These are phyloP conservation scores for Sherardia arvensis DNA, from an alignment of 257 asterid species.

Conservation along the genomic window DNA sequence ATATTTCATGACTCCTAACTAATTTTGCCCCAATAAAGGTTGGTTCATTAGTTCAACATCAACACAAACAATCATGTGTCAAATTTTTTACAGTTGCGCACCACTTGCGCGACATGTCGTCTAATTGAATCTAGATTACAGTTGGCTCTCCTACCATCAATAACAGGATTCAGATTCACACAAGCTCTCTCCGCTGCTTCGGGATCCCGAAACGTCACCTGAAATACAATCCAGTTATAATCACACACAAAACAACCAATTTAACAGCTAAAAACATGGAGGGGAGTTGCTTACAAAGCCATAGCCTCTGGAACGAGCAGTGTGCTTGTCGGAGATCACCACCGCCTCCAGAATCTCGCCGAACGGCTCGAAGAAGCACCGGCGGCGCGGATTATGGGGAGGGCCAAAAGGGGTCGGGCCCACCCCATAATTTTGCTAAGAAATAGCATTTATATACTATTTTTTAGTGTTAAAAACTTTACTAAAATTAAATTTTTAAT, in stretches of 20 bases:
- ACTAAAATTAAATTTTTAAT: no score
- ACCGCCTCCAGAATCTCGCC: conserved; percentile 40
- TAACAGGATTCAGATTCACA: conserved; percentile 27
- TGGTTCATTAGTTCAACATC: no score
- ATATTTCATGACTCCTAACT: no score
- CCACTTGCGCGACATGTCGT: conserved; percentile 16
- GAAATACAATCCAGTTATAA: background rate
- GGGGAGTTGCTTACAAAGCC: conserved; percentile 30
- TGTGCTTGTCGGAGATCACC: conserved; percentile 28
- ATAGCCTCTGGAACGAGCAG: conserved; percentile 35
- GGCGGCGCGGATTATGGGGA: no score
- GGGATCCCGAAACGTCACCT: conserved; percentile 33
- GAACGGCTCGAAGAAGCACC: conserved; percentile 29
- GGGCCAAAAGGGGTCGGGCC: no score
- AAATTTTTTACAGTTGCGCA: no score
- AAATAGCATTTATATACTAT: no score
- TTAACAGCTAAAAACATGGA: no score
- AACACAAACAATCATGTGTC: no score
- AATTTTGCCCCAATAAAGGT: no score
- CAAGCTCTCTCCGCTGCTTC: conserved; percentile 36
- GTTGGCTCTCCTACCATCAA: conserved; percentile 35
- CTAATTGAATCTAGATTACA: conserved; percentile 34
- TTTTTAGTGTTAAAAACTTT: no score
- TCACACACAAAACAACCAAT: background rate
- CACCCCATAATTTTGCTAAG: no score